Evolutionary conservation across 139 green algal species (phyloP).

Genomic region (Pleodorina starrii): DNA sequence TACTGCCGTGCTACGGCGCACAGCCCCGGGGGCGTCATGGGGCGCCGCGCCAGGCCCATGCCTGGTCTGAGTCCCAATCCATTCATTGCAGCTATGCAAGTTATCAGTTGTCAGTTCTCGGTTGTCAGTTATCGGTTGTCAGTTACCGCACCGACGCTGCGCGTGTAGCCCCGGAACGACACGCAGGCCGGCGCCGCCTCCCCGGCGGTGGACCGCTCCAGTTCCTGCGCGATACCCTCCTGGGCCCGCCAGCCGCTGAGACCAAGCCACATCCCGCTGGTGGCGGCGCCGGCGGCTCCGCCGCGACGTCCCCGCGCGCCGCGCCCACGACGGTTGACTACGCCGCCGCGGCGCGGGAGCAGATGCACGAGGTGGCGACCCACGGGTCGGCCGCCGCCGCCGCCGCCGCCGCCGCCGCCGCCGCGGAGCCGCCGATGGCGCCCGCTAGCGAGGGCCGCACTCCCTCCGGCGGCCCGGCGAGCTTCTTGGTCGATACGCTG

Average conservation of each 20-base stretch:
- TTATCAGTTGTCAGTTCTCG: background rate
- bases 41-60: too few relatives aligned
- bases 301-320: background rate
- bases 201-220: slow-evolving; percentile 46
- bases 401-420: too few relatives aligned
- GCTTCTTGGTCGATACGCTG: slow-evolving; percentile 24
- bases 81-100: background rate
- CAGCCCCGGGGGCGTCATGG: too few relatives aligned
- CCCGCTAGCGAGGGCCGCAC: background rate
- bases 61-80: background rate
- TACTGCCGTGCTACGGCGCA: background rate
- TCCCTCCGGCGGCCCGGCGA: background rate
- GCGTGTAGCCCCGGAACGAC: background rate
- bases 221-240: slow-evolving; percentile 42
- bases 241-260: background rate
- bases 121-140: background rate
- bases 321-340: background rate
- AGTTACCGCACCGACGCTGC: background rate
- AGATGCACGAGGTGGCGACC: slow-evolving; percentile 41
- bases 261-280: background rate
- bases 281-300: background rate
- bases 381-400: background rate
- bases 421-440: background rate
- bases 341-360: slow-evolving; percentile 20
- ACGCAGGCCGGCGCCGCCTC: slow-evolving; percentile 11